phyloP scores from a whole-genome alignment of 1,139 yeast genomes.

The Magnusiomyces ingens region DNA sequence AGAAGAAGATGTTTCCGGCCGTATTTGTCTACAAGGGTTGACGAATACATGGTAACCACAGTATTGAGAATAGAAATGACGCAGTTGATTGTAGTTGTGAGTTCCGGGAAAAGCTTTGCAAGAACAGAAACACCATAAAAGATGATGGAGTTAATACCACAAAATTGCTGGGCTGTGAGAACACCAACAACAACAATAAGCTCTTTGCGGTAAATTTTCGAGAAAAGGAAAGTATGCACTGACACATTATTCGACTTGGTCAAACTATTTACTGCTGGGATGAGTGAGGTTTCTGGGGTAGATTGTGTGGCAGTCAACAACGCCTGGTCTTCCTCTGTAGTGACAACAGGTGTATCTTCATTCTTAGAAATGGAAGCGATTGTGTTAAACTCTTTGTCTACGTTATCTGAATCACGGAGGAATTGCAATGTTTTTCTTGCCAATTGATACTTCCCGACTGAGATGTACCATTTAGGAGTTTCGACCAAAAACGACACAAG shows the following conservation, averaged over 20 bases:
- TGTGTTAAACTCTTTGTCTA: slow-evolving; percentile 24
- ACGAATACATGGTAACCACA: slow-evolving; percentile 62
- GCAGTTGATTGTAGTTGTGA: slow-evolving; percentile 66
- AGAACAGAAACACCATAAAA: slow-evolving; percentile 88
- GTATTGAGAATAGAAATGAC: slow-evolving; percentile 68
- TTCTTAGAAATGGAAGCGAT: slow-evolving; percentile 1
- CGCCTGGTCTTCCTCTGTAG: neutral
- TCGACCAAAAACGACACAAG: slow-evolving; percentile 49
- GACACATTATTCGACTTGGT: slow-evolving; percentile 3
- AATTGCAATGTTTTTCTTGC: slow-evolving; percentile 35
- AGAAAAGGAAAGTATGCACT: slow-evolving; percentile 41
- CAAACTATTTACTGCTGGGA: neutral
- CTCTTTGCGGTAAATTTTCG: slow-evolving; percentile 49
- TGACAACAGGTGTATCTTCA: neutral
- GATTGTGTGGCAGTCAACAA: slow-evolving; percentile 5
- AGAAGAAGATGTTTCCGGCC: slow-evolving; percentile 74
- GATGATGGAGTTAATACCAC: slow-evolving; percentile 87
- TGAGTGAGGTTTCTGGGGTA: neutral
- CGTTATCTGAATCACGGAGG: slow-evolving; percentile 29
- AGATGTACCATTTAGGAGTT: slow-evolving; percentile 73
- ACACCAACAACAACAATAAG: slow-evolving; percentile 63
- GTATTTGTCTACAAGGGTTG: slow-evolving; percentile 60
- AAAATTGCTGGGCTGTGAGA: slow-evolving; percentile 81
- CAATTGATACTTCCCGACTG: slow-evolving; percentile 31
- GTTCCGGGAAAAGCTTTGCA: slow-evolving; percentile 57